These are phyloP conservation scores for Populus tremula DNA, from an alignment of 345 rosid species.

Conservation along the genomic window DNA sequence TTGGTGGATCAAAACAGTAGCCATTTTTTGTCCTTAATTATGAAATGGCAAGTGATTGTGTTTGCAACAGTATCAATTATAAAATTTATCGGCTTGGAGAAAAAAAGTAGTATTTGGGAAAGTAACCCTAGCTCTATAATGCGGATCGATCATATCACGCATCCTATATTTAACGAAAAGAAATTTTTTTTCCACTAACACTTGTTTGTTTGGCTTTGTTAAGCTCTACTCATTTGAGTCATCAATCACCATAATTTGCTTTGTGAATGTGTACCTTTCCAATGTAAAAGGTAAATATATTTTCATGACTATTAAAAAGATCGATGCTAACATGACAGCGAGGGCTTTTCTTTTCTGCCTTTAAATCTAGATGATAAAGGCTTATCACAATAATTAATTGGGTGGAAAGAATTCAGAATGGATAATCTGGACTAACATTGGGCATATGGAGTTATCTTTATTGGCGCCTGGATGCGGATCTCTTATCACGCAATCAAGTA, in stretches of 20 bases:
- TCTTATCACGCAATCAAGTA: too few species aligned
- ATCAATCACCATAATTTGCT: conserved; percentile 8
- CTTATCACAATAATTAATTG: not conserved
- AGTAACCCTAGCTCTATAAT: conserved; percentile 1
- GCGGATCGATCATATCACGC: conserved; percentile 1
- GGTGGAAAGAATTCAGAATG: not conserved
- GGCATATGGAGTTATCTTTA: not conserved
- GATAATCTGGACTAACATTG: not conserved
- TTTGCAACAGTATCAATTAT: not conserved
- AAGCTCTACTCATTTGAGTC: conserved; percentile 14
- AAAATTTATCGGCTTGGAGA: not conserved
- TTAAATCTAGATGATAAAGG: too few species aligned
- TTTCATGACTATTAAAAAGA: not conserved
- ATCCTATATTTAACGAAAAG: conserved; percentile 16
- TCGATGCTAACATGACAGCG: not conserved
- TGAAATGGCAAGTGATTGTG: not conserved
- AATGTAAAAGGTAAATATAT: not conserved
- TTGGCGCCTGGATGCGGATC: fast-evolving
- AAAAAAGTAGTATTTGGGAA: conserved; percentile 6
- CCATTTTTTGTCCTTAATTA: not conserved
- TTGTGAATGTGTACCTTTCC: conserved; percentile 23
- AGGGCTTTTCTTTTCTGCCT: not conserved
- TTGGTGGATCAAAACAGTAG: not conserved
- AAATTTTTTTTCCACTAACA: conserved; percentile 3
- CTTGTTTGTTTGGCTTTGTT: conserved; percentile 22